Base-by-base conservation (phyloP, 1,139 yeast genomes). In the Schizosaccharomyces versatilis region DNA sequence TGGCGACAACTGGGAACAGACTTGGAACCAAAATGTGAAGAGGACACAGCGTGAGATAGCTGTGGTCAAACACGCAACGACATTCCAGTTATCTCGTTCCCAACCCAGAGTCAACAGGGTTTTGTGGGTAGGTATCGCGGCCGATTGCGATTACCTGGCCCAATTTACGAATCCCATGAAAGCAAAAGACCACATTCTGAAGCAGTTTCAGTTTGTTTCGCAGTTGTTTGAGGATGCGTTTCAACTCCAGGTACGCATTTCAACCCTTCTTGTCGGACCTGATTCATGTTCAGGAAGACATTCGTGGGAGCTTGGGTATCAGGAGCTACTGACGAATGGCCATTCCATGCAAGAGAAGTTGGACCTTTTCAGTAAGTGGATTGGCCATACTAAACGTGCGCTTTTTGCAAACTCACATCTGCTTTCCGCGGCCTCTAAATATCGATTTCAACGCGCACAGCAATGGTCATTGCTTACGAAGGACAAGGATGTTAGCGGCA, bases 381-480 rank as follows among this genome's bases (percentile, higher is more conserved):
- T 12, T 12, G 12, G 14, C 14, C 2, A 39, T 3, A 3, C 41
- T 39, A 12, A 12, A 39, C 14, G 41, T 6, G 2, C 12, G 12
- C 12, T 12, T 39, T 12, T 39, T 6, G 12, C 6, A 12, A 14
- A 39, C 12, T 12, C 41, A 6, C 12, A 12, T 39, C 6, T 14
- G 14, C 41, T 14, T 12, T 14, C 12, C 14, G 41, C 2, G 6
- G 14, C 14, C 12, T 2, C 2, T 12, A 12, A 12, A 6, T 39
- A 12, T 39, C 41, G 14, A 39, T 39, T 14, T 12, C 14, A 39
- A 39, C 49, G 32, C 5, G 32, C 49, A 19, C 49, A 44, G 49
- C 38, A 68, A 10, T 69, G 73, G 73, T 60, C 68, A 6, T 60
- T 69, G 40, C 57, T 69, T 54, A 69, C 73, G 0, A 57, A 62